Conservation (phyloP, 169 alveolate species). For the Fabrea salina region DNA sequence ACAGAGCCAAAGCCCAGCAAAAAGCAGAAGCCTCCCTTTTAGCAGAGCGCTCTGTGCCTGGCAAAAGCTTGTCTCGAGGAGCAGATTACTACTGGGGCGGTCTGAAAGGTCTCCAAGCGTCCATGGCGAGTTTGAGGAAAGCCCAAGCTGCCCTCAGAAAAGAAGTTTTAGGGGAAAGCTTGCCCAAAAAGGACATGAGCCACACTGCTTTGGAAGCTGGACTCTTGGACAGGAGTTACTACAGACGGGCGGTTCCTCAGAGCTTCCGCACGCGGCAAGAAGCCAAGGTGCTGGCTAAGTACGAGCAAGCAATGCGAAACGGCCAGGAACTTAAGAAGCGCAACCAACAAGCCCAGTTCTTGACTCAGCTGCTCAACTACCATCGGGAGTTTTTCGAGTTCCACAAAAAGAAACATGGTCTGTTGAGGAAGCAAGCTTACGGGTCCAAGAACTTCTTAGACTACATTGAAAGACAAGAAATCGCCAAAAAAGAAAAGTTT, state of each 20-base stretch:
- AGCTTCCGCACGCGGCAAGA: slow-evolving; percentile 45
- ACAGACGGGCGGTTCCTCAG: neutral
- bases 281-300: slow-evolving; percentile 54
- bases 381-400: slow-evolving; percentile 72
- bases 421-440: slow-evolving; percentile 52
- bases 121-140: neutral
- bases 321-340: slow-evolving; percentile 72
- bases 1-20: neutral
- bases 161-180: neutral
- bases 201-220: neutral
- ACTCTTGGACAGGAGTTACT: slow-evolving; percentile 15
- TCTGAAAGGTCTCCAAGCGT: slow-evolving; percentile 1
- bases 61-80: neutral
- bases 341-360: slow-evolving; percentile 72
- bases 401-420: slow-evolving; percentile 60
- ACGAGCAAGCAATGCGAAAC: slow-evolving; percentile 66
- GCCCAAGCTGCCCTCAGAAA: neutral
- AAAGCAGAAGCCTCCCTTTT: neutral
- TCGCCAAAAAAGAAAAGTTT: slow-evolving; percentile 60
- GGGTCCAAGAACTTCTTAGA: slow-evolving; percentile 65
- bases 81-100: neutral
- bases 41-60: neutral
- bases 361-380: slow-evolving; percentile 63
- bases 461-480: slow-evolving; percentile 65
- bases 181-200: neutral